Percentiles rank a stretch among this genome's conserved stretches.
phyloP scores from a whole-genome alignment of 495 filamentous ascomycete species.

The Margaritispora aquatica region DNA sequence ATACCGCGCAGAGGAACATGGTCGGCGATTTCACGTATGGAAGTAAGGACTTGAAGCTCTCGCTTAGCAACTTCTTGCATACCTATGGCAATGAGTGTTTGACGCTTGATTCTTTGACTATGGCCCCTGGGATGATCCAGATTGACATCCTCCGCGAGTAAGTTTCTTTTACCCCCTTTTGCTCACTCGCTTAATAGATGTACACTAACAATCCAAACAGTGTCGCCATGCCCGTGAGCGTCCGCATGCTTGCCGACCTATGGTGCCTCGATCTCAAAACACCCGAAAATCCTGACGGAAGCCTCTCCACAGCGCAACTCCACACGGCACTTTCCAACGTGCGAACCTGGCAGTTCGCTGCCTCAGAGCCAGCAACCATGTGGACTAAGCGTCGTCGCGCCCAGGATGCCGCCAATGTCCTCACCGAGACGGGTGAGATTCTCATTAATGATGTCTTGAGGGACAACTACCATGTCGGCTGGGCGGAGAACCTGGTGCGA shows the following conservation, averaged over 20 bases:
- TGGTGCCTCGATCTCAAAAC: slow-evolving; percentile 3
- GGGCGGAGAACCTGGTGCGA: neutral
- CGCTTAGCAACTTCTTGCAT: slow-evolving; percentile 70
- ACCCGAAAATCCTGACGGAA: neutral
- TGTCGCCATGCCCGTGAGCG: neutral
- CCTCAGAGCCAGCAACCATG: neutral
- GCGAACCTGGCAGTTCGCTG: neutral
- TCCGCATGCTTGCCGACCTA: slow-evolving; percentile 1
- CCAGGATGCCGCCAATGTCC: neutral
- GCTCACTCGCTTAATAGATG: neutral
- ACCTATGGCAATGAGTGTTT: slow-evolving; percentile 56
- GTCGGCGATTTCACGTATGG: neutral
- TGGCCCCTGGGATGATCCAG: slow-evolving; percentile 34
- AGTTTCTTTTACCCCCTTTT: neutral
- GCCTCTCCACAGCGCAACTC: neutral
- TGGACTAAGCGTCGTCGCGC: neutral
- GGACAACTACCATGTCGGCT: neutral
- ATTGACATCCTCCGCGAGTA: slow-evolving; percentile 66
- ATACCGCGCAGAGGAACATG: neutral
- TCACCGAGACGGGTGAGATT: slow-evolving; percentile 1
- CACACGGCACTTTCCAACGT: neutral
- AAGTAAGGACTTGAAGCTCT: slow-evolving; percentile 21
- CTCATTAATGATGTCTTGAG: neutral
- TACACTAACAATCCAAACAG: neutral
- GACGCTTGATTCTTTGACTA: slow-evolving; percentile 28